Base-by-base conservation (phyloP, 139 green algal species). In the Tetraselmis striata region DNA sequence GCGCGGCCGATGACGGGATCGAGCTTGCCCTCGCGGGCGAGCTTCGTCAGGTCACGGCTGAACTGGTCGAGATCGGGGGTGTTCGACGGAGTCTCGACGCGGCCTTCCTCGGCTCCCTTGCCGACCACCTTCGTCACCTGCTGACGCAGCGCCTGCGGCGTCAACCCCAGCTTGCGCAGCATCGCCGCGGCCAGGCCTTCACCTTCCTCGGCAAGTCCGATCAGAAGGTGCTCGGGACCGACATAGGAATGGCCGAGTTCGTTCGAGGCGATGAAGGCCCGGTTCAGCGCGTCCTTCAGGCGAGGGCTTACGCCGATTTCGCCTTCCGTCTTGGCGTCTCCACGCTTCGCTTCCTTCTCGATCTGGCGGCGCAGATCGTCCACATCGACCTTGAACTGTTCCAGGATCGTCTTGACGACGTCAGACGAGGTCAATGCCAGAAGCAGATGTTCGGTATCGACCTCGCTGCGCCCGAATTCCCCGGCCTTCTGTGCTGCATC, bases 11-110 rank as follows among this genome's bases (percentile, higher is more conserved):
- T 95, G 59, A 96, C 91, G 23, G 97, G 97, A 88, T 99, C 97
- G 75, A 99, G 91, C 92, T 98, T 99, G 87, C 95, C 97, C 94
- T 98, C 79, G 32, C 95, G 91, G 23, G 96, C 96, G 87, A 98
- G 94, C 75, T 93, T 92, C 1, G 97, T 99, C 2, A 99, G 91
- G 90, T 99, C 98, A 58, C 95, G 98, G 80, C 97, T 97, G 80
- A 98, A 99, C 91, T 99, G 97, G 88, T 98, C 94, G 78, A 99
- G 89, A 1, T 97, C 99, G 29, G 97, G 97, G 83, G 94, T 98
- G 94, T 67, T 28, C 58, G 45, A 25, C 18, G 45, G 45, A 67
- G 45, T 18, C 29, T 79, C 28, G 45, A 18, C 45, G 45, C 45
- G 11, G 45, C 5, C 45, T 5, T 5, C 45, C 45, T 67, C 45